Conservation (phyloP, 257 asterid genomes). For the Fraxinus excelsior region DNA sequence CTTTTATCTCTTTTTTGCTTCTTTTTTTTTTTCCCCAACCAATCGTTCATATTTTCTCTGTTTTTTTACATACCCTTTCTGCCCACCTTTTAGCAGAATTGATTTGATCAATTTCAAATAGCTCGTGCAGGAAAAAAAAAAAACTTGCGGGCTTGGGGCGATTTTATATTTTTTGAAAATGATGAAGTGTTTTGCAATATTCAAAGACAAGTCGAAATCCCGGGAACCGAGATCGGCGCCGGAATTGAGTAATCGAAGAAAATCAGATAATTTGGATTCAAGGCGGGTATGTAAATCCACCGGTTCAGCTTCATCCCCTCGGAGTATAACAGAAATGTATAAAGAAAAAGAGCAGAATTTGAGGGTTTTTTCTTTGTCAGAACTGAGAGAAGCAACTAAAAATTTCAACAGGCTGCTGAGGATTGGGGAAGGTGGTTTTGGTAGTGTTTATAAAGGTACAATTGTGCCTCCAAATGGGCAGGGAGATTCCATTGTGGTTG, state of each 20-base stretch:
- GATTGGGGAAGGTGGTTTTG: constrained; percentile 96
- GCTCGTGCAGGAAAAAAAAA: not conserved
- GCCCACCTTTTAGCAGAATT: not conserved
- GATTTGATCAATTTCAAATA: not conserved
- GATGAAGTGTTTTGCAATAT: constrained; percentile 63
- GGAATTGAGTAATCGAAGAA: constrained; percentile 42
- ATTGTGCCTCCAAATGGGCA: constrained; percentile 40
- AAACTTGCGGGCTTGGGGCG: not conserved
- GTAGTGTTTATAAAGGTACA: constrained; percentile 79
- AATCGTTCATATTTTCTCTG: not conserved
- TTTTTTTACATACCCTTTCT: not conserved
- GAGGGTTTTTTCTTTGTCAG: constrained; percentile 61
- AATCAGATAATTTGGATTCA: constrained; percentile 26
- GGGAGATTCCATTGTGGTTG: constrained; percentile 57
- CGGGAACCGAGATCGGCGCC: constrained; percentile 59
- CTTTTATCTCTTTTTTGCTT: not conserved
- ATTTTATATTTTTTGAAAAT: constrained; percentile 24
- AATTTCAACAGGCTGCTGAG: constrained; percentile 67
- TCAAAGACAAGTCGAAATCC: constrained; percentile 50
- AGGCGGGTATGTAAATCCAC: constrained; percentile 57
- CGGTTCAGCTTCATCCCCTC: constrained; percentile 58
- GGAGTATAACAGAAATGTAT: constrained; percentile 73
- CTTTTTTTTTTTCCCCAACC: no score
- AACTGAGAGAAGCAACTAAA: constrained; percentile 72
- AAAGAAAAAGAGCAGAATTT: constrained; percentile 55